Percentiles rank a stretch among this genome's conserved stretches.
phyloP scores from a whole-genome alignment of 345 rosid genomes.

The Linum lewisii region DNA sequence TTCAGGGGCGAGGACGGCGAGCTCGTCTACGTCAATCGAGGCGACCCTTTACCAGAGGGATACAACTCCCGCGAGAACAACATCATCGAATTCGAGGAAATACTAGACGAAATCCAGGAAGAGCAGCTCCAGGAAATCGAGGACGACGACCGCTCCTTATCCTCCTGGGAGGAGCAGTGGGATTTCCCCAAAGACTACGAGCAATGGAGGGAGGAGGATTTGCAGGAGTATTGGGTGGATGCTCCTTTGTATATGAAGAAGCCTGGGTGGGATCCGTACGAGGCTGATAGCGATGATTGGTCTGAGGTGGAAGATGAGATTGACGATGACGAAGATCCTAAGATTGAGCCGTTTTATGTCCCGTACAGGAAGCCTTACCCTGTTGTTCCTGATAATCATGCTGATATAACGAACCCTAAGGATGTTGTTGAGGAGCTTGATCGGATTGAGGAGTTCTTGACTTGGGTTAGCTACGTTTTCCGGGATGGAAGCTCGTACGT shows the following conservation, averaged over 20 bases:
- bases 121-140: constrained; percentile 34
- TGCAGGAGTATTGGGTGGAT: constrained; percentile 78
- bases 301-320: constrained; percentile 44
- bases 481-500: constrained; percentile 77
- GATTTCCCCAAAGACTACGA: constrained; percentile 72
- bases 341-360: constrained; percentile 71
- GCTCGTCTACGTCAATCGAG: constrained; percentile 29
- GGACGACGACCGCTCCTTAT: not conserved
- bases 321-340: constrained; percentile 54
- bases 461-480: constrained; percentile 93
- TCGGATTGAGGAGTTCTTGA: constrained; percentile 84
- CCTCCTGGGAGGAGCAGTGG: constrained; percentile 32
- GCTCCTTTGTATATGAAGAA: constrained; percentile 45
- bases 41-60: constrained; percentile 27
- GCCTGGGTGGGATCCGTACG: constrained; percentile 93
- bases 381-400: constrained; percentile 52
- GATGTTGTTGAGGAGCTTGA: constrained; percentile 79
- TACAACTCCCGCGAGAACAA: constrained; percentile 42
- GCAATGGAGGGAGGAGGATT: constrained; percentile 73
- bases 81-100: constrained; percentile 32
- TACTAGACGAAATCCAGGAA: constrained; percentile 32
- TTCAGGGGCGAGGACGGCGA: constrained; percentile 10
- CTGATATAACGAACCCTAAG: constrained; percentile 51
- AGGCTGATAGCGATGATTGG: constrained; percentile 76
- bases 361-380: constrained; percentile 84